These are phyloP conservation scores for Diddensiella caesifluorescens DNA, from an alignment of 805 yeast species.

Conservation along the genomic window DNA sequence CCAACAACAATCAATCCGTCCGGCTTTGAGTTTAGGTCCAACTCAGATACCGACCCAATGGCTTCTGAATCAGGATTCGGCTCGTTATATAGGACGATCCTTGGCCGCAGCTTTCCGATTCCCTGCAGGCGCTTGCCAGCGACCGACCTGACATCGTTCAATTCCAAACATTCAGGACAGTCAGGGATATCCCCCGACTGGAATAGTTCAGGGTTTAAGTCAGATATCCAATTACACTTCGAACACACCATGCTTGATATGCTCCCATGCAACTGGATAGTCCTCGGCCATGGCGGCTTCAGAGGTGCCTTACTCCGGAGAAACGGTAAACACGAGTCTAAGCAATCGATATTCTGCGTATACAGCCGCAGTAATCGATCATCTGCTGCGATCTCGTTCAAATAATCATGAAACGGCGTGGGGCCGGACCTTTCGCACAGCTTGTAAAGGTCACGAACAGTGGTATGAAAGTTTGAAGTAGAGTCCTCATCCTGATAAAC, in stretches of 20 bases:
- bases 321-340: conserved; percentile 55
- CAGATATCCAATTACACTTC: conserved; percentile 59
- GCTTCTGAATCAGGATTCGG: conserved; percentile 83
- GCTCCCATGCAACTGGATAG: conserved; percentile 83
- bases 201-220: conserved; percentile 50
- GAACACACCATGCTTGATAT: conserved; percentile 68
- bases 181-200: conserved; percentile 40
- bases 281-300: conserved; percentile 43
- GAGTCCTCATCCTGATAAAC: conserved; percentile 63
- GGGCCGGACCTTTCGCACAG: conserved; percentile 56
- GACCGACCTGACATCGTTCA: conserved; percentile 48
- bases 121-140: conserved; percentile 65
- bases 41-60: conserved; percentile 67
- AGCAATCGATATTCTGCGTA: conserved; percentile 83
- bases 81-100: conserved; percentile 68
- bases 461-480: conserved; percentile 62
- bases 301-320: conserved; percentile 49
- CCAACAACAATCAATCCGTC: conserved; percentile 81
- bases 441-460: conserved; percentile 58
- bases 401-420: conserved; percentile 66
- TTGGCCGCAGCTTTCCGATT: conserved; percentile 56
- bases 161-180: conserved; percentile 62
- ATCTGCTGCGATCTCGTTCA: conserved; percentile 54
- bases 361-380: conserved; percentile 67
- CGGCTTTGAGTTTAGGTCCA: conserved; percentile 59